Evolutionary conservation across 1,284 basidiomycete genomes (phyloP).

Genomic region (Puccinia triticina): DNA sequence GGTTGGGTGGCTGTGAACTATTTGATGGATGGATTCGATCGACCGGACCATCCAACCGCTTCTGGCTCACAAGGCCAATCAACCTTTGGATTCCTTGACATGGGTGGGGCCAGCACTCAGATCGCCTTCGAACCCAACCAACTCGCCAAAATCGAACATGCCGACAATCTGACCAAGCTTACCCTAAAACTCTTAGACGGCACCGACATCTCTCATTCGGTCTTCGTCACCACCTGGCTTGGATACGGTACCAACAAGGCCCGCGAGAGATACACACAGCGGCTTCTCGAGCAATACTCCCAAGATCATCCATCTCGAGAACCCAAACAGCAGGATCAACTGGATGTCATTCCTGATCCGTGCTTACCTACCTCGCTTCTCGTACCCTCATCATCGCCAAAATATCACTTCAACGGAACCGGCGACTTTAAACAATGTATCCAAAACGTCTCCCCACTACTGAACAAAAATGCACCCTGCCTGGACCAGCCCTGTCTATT

Average conservation of each 20-base stretch:
- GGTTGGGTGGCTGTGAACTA: constrained; percentile 99
- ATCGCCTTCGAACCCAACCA: constrained; percentile 86
- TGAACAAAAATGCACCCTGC: constrained; percentile 85
- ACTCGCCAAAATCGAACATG: constrained; percentile 64
- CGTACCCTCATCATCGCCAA: constrained; percentile 64
- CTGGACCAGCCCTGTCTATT: constrained; percentile 87
- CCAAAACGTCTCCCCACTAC: constrained; percentile 71
- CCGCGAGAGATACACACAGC: constrained; percentile 81
- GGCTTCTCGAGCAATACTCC: constrained; percentile 66
- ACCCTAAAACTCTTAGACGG: constrained; percentile 80
- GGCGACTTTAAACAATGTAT: constrained; percentile 89
- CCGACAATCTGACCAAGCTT: constrained; percentile 76
- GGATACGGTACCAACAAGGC: constrained; percentile 98
- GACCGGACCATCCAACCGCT: constrained; percentile 62
- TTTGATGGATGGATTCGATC: constrained; percentile 91
- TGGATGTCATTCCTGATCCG: constrained; percentile 70
- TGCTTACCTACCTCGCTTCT: constrained; percentile 81
- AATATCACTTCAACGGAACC: constrained; percentile 75
- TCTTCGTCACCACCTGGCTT: constrained; percentile 98
- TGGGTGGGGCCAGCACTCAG: constrained; percentile 98
- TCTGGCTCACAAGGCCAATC: constrained; percentile 65
- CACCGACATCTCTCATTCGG: constrained; percentile 81
- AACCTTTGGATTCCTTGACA: constrained; percentile 97
- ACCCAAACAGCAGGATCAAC: constrained; percentile 14
- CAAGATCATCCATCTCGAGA: not conserved